Evolutionary conservation across 2,329 filamentous ascomycete genomes (phyloP), one percentile per base, ranked within the genome.

Genomic region (Arthrobotrys iridis): DNA sequence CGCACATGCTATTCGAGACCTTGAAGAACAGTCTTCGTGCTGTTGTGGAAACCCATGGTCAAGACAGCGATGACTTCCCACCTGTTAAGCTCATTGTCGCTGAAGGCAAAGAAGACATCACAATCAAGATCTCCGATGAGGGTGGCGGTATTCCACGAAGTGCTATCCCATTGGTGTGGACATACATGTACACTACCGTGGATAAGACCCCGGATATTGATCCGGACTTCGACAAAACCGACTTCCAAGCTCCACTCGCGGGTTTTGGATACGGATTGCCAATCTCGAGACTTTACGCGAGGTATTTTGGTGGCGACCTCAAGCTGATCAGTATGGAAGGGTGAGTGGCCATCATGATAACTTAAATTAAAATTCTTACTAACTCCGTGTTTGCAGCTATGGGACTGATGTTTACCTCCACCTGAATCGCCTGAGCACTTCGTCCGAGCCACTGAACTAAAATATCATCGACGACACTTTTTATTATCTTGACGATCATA

Each of bases 281-380:
- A 0, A 98, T 99, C 77, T 96, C 92, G 79, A 87, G 95, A 78
- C 85, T 99, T 60, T 99, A 99, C 80, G 95, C 95, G 65, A 87
- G 95, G 78, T 99, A 99, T 84, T 99, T 99, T 84, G 95, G 95
- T 73, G 95, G 95, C 71, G 95, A 99, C 82, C 83, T 99, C 80
- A 98, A 98, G 83, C 84, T 99, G 82, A 99, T 99, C 81, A 97
- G 93, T 82, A 99, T 99, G 95, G 95, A 99, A 86, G 95, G 95
- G 92, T 97, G 85, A 86, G 91, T 82, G 58, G 35, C 55, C 77
- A 72, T 33, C 43, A 30, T 64, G 18, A 35, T 18, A 26, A 26
- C 18, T 46, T 15, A n/a, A 45, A 11, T 22, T 4, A 26, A 40
- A 4, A 15, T 43, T 1, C 43, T 67, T 52, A 37, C 68, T 79